These are phyloP conservation scores for Fusarium sp. DNA, from an alignment of 2,329 filamentous ascomycete genomes.

Conservation along the genomic window DNA sequence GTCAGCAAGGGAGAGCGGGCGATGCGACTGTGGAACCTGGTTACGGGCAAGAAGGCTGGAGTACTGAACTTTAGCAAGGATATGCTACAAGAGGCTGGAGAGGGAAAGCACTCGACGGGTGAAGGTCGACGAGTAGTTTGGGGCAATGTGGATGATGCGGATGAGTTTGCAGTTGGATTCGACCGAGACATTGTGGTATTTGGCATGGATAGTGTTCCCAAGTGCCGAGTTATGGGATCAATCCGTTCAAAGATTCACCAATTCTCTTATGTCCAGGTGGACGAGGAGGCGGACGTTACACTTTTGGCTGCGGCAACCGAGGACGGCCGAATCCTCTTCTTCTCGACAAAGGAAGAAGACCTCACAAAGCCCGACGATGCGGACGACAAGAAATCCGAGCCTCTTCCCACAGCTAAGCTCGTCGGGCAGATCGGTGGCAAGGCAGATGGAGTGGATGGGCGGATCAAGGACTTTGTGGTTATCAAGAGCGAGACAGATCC, in stretches of 20 bases:
- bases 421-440: constrained; percentile 84
- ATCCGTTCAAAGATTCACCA: constrained; percentile 85
- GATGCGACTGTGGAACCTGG: constrained; percentile 96
- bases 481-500: constrained; percentile 57
- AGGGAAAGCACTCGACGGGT: constrained; percentile 79
- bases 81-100: constrained; percentile 78
- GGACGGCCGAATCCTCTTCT: constrained; percentile 88
- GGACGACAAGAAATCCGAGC: constrained; percentile 38
- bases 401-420: constrained; percentile 69
- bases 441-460: constrained; percentile 70
- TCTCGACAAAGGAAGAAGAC: constrained; percentile 71
- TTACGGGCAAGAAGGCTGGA: constrained; percentile 94
- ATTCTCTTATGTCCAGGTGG: constrained; percentile 74
- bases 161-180: constrained; percentile 90
- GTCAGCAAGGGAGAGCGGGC: constrained; percentile 89
- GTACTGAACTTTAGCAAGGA: constrained; percentile 85
- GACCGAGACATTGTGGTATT: constrained; percentile 88
- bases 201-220: constrained; percentile 86
- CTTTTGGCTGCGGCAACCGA: constrained; percentile 86
- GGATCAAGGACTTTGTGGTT: constrained; percentile 90
- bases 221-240: constrained; percentile 75
- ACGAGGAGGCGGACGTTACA: constrained; percentile 51
- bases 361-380: constrained; percentile 51
- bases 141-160: constrained; percentile 74
- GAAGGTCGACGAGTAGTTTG: constrained; percentile 87